phyloP scores from a whole-genome alignment of 164 flowering plant genomes.

The Berberis thunbergii region DNA sequence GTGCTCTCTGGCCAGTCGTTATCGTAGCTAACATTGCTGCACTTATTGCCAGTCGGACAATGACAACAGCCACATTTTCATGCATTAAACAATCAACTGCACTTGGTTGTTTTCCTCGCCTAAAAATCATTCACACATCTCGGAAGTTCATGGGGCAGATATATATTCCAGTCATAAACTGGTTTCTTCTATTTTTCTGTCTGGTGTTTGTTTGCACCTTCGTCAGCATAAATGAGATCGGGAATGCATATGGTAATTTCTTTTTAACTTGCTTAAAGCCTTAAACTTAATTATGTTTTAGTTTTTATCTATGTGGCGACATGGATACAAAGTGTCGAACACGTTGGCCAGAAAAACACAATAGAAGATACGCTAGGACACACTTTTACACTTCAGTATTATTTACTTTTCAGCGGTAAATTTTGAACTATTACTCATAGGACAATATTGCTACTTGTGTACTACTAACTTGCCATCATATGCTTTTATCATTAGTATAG shows the following conservation, averaged over 20 bases:
- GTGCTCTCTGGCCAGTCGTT: slow-evolving; percentile 82
- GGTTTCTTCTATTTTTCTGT: slow-evolving; percentile 79
- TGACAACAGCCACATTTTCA: slow-evolving; percentile 97
- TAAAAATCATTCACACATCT: slow-evolving; percentile 93
- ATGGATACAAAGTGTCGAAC: no score
- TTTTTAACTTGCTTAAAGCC: background rate
- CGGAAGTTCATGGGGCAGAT: slow-evolving; percentile 98
- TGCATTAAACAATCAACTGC: slow-evolving; percentile 93
- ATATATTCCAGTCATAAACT: slow-evolving; percentile 89
- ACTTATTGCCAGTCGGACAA: slow-evolving; percentile 88
- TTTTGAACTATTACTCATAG: no score
- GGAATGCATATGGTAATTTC: slow-evolving; percentile 61
- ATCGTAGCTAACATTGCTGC: slow-evolving; percentile 90
- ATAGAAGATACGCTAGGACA: no score
- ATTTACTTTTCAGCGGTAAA: no score
- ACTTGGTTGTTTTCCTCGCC: slow-evolving; percentile 99
- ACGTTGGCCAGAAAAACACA: no score
- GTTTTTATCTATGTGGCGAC: no score
- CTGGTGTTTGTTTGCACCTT: slow-evolving; percentile 63
- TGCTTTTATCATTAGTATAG: no score
- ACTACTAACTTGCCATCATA: no score
- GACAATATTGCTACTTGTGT: no score
- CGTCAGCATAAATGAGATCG: slow-evolving; percentile 76
- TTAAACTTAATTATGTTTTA: no score
- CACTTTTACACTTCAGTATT: no score